Evolutionary conservation across 139 green algal species (phyloP), one percentile per base, ranked within the genome.

Genomic region (Chlamydomonas sphaeroides): DNA sequence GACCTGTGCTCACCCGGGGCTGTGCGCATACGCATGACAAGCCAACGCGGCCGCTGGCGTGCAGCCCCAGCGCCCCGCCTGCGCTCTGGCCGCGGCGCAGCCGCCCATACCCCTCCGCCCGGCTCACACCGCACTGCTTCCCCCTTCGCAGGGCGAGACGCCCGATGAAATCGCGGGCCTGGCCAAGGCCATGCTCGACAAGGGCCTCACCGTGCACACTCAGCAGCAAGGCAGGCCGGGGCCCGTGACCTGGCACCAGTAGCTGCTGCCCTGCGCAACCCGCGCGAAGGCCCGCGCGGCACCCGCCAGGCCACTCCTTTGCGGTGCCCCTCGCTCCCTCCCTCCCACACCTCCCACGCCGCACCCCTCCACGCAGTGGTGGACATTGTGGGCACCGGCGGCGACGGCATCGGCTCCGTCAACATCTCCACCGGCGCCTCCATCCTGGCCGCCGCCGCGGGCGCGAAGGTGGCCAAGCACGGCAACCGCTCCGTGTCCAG

Each of bases 331-430:
- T n/a, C n/a, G n/a, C n/a, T n/a, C n/a, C n/a, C n/a, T n/a, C n/a
- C n/a, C n/a, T n/a, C n/a, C n/a, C n/a, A n/a, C n/a, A n/a, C n/a
- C n/a, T n/a, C n/a, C n/a, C n/a, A n/a, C n/a, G n/a, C n/a, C n/a
- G n/a, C n/a, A n/a, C n/a, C n/a, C n/a, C n/a, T n/a, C n/a, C n/a
- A n/a, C 78, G 21, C 67, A 89, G 85, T 95, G 11, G 84, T 99
- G 73, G 97, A 99, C 92, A 99, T 99, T 77, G 97, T 99, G 75
- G 97, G 97, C 49, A 99, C 97, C 0, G 97, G 97, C 36, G 97
- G 97, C 21, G 97, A 99, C 86, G 94, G 94, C 89, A 98, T 98
- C 56, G 97, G 97, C 57, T 98, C 94, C 23, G 96, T 99, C 56
- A 99, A 99, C 92, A 99, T 99, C 85, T 98, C 92, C 48, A 99